A percentile compares a stretch with the other conserved stretches of the same genome.
Evolutionary conservation across 768 basidiomycete species (phyloP).

Genomic region (Calocera viscosa): DNA sequence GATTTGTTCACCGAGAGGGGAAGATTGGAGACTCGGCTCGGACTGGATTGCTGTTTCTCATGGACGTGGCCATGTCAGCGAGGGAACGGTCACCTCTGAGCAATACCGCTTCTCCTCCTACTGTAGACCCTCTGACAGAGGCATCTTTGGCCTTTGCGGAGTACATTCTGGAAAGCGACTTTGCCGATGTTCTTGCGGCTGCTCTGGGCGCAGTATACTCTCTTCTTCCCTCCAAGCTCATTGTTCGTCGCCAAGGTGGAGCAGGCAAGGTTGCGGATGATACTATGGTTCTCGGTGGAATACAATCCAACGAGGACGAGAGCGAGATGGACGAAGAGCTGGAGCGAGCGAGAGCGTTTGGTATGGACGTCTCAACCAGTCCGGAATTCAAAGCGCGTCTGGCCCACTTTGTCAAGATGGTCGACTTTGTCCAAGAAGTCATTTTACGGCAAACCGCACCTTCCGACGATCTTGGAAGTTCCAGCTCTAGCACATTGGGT

Average conservation of each 20-base stretch:
- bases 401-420: constrained; percentile 77
- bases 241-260: constrained; percentile 40
- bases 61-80: constrained; percentile 93
- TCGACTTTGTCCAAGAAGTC: constrained; percentile 87
- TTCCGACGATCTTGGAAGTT: neutral
- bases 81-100: constrained; percentile 18
- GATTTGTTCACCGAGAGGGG: constrained; percentile 89
- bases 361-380: constrained; percentile 64
- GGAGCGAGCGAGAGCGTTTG: constrained; percentile 41
- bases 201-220: constrained; percentile 90
- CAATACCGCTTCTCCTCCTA: constrained; percentile 1
- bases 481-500: constrained; percentile 50
- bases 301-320: constrained; percentile 33
- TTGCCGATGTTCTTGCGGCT: constrained; percentile 92
- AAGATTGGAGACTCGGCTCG: constrained; percentile 87
- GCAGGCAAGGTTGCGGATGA: constrained; percentile 21
- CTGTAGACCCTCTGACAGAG: constrained; percentile 60
- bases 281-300: constrained; percentile 59
- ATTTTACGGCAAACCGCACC: constrained; percentile 37
- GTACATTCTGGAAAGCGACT: constrained; percentile 92
- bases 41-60: constrained; percentile 81
- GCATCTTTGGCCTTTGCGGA: constrained; percentile 80
- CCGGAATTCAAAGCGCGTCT: constrained; percentile 66
- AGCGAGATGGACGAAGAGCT: constrained; percentile 44
- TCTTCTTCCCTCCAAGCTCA: constrained; percentile 74